Conservation (phyloP, 495 filamentous ascomycete species). For the Penicillium subrubescens region DNA sequence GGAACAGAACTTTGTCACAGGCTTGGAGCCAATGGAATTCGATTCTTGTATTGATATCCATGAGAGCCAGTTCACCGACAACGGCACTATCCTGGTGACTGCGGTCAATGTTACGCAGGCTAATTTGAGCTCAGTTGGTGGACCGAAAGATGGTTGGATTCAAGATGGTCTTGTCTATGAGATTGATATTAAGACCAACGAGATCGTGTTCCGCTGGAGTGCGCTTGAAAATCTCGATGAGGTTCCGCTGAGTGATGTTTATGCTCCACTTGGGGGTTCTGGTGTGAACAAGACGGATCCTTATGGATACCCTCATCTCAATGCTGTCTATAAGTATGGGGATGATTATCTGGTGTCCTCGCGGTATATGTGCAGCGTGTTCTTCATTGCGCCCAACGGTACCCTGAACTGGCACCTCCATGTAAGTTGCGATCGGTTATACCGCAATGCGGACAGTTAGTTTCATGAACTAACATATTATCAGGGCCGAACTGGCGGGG, state of each 20-base stretch:
- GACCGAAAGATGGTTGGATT: constrained; percentile 49
- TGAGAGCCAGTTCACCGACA: constrained; percentile 43
- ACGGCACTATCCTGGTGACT: constrained; percentile 54
- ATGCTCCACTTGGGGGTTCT: constrained; percentile 16
- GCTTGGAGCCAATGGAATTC: constrained; percentile 17
- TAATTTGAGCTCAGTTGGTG: constrained; percentile 47
- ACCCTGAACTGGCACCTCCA: constrained; percentile 42
- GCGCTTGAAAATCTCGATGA: constrained; percentile 33
- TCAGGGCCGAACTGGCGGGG: constrained; percentile 30
- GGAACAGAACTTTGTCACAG: constrained; percentile 25
- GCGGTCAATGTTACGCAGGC: constrained; percentile 50
- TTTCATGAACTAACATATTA: not conserved
- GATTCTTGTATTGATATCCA: constrained; percentile 40
- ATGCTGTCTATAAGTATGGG: constrained; percentile 39
- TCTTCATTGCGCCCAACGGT: constrained; percentile 33
- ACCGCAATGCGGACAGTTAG: not conserved
- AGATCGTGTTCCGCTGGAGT: constrained; percentile 42
- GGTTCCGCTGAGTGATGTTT: constrained; percentile 17
- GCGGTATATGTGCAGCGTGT: constrained; percentile 40
- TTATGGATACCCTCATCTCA: constrained; percentile 45
- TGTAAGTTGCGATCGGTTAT: constrained; percentile 19
- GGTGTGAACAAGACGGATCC: constrained; percentile 25
- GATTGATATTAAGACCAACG: constrained; percentile 44
- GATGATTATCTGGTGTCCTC: constrained; percentile 39
- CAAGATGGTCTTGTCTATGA: constrained; percentile 53